Evolutionary conservation across 495 filamentous ascomycete species (phyloP).

Genomic region (Bacidia rubella): DNA sequence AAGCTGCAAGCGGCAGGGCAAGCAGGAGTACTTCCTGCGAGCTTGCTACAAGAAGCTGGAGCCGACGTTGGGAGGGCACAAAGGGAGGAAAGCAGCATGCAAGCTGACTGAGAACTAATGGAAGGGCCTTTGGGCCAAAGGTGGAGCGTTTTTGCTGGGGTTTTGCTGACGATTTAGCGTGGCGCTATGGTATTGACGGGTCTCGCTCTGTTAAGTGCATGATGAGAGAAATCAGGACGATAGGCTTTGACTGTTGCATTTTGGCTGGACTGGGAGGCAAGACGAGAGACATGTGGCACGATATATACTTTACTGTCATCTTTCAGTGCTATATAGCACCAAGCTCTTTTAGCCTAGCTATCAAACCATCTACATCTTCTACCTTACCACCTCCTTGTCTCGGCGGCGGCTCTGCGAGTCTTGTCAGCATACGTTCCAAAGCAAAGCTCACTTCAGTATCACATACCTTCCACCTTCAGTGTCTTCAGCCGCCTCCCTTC

Average conservation of each 20-base stretch:
- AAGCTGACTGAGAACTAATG: no score
- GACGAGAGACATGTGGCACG: neutral
- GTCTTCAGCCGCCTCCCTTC: slow-evolving; percentile 61
- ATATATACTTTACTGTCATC: neutral
- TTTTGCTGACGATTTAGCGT: no score
- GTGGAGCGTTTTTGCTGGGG: no score
- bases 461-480: slow-evolving; percentile 50
- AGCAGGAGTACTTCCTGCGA: no score
- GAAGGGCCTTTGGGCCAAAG: no score
- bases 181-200: no score
- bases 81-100: no score
- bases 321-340: slow-evolving; percentile 55
- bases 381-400: slow-evolving; percentile 93
- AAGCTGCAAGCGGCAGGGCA: no score
- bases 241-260: neutral
- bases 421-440: neutral
- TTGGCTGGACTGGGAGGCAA: neutral
- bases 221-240: no score
- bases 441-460: slow-evolving; percentile 37
- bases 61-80: no score
- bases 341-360: slow-evolving; percentile 85
- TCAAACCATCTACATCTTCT: slow-evolving; percentile 86
- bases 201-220: no score
- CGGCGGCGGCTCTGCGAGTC: slow-evolving; percentile 59
- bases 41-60: no score